Evolutionary conservation across 495 filamentous ascomycete species (phyloP).

Genomic region (Astrothelium subdiscretum): DNA sequence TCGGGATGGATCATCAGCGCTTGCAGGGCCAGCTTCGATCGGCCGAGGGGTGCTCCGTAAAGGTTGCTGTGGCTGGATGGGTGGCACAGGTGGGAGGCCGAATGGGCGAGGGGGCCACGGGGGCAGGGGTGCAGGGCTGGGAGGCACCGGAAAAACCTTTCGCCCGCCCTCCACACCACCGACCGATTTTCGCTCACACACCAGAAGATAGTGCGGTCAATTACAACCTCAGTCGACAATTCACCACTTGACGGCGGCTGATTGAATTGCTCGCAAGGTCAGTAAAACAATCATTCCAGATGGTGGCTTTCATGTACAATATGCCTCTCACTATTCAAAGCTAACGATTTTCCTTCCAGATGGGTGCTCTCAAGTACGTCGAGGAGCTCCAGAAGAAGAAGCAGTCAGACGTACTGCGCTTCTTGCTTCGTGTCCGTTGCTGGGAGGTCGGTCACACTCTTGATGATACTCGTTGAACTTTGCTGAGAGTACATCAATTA

Average conservation of each 20-base stretch:
- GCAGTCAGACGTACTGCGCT: slow-evolving; percentile 98
- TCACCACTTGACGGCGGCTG: neutral
- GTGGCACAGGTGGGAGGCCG: no score
- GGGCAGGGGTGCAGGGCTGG: neutral
- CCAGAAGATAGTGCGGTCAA: neutral
- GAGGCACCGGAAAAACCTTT: neutral
- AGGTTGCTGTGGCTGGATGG: neutral
- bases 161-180: neutral
- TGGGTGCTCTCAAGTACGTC: slow-evolving; percentile 76
- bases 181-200: neutral
- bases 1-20: neutral
- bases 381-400: slow-evolving; percentile 99
- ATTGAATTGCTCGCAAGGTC: neutral
- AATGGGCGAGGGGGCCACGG: no score
- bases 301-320: no score
- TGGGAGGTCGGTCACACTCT: slow-evolving; percentile 81
- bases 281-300: no score
- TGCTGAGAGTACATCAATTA: slow-evolving; percentile 99
- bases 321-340: no score
- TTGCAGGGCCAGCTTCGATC: neutral
- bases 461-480: slow-evolving; percentile 99
- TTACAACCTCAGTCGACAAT: neutral
- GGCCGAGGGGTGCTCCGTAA: no score
- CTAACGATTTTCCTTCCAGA: slow-evolving; percentile 23
- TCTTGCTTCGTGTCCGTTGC: slow-evolving; percentile 98